Evolutionary conservation across 257 asterid genomes (phyloP).

Genomic region (Solanum appendiculatum): DNA sequence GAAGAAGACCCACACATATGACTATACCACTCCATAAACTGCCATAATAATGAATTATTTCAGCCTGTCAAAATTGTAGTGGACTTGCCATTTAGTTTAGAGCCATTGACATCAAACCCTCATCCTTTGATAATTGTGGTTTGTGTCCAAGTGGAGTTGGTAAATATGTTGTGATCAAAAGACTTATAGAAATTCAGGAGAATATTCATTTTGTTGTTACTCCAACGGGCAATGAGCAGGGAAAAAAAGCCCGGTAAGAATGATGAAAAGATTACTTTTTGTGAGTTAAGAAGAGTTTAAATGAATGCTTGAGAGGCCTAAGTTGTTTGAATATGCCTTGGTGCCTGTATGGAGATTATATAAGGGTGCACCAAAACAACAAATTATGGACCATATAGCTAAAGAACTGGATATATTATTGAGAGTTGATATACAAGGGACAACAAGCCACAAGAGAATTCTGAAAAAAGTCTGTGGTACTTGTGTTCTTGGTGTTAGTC

Average conservation of each 20-base stretch:
- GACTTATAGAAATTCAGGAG: slow-evolving; percentile 61
- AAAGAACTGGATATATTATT: slow-evolving; percentile 72
- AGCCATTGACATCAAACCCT: slow-evolving; percentile 51
- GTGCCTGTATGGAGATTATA: slow-evolving; percentile 70
- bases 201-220: slow-evolving; percentile 80
- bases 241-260: slow-evolving; percentile 49
- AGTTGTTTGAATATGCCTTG: slow-evolving; percentile 81
- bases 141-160: slow-evolving; percentile 94
- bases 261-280: slow-evolving; percentile 72
- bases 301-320: slow-evolving; percentile 52
- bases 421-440: slow-evolving; percentile 11
- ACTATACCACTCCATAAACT: slow-evolving; percentile 42
- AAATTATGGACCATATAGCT: slow-evolving; percentile 66
- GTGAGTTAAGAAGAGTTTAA: slow-evolving; percentile 56
- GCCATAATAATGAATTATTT: slow-evolving; percentile 45
- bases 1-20: slow-evolving; percentile 31
- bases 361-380: slow-evolving; percentile 66
- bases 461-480: slow-evolving; percentile 52
- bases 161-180: slow-evolving; percentile 71
- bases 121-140: slow-evolving; percentile 68
- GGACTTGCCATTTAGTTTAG: slow-evolving; percentile 57
- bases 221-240: slow-evolving; percentile 77
- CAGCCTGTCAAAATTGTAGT: slow-evolving; percentile 68
- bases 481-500: slow-evolving; percentile 66
- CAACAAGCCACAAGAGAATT: not conserved